Conservation (phyloP, 2,329 filamentous ascomycete genomes). For the Aspergillus thermomutatus region DNA sequence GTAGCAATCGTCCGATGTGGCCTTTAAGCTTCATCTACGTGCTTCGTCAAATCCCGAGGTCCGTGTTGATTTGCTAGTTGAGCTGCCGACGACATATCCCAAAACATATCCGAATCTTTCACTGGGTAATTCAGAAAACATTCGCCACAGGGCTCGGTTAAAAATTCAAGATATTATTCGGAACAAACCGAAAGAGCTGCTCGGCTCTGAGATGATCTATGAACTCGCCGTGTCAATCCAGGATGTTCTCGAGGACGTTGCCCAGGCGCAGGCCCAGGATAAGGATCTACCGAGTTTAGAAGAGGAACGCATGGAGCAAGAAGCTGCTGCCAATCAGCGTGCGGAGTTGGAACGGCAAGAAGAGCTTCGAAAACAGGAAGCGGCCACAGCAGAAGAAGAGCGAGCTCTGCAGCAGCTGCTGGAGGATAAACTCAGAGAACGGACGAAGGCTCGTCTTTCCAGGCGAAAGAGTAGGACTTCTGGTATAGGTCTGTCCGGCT, state of each 20-base stretch:
- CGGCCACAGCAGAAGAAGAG: conserved; percentile 40
- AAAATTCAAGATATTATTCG: conserved; percentile 68
- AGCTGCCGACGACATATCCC: conserved; percentile 86
- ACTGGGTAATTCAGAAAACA: conserved; percentile 60
- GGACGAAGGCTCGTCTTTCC: conserved; percentile 36
- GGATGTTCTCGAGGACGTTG: conserved; percentile 80
- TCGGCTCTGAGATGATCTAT: conserved; percentile 64
- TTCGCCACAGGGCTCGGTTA: conserved; percentile 68
- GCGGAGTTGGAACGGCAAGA: conserved; percentile 51
- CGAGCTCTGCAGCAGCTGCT: conserved; percentile 37
- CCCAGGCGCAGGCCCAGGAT: conserved; percentile 69
- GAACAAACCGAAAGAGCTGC: conserved; percentile 62
- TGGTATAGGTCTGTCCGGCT: conserved; percentile 27
- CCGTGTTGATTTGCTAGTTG: conserved; percentile 68
- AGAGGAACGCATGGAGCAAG: conserved; percentile 80
- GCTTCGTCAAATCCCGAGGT: conserved; percentile 70
- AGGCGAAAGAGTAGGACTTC: conserved; percentile 38
- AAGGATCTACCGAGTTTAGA: conserved; percentile 79
- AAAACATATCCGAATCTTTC: conserved; percentile 73
- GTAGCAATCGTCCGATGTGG: conserved; percentile 72
- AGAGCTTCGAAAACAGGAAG: conserved; percentile 41
- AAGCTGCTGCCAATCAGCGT: conserved; percentile 62
- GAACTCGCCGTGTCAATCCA: conserved; percentile 59
- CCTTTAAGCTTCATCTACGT: conserved; percentile 76
- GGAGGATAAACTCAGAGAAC: conserved; percentile 38